A percentile compares a stretch with the other conserved stretches of the same genome.
Conservation (phyloP, 1,284 basidiomycete genomes). For the Puccinia hordei region DNA sequence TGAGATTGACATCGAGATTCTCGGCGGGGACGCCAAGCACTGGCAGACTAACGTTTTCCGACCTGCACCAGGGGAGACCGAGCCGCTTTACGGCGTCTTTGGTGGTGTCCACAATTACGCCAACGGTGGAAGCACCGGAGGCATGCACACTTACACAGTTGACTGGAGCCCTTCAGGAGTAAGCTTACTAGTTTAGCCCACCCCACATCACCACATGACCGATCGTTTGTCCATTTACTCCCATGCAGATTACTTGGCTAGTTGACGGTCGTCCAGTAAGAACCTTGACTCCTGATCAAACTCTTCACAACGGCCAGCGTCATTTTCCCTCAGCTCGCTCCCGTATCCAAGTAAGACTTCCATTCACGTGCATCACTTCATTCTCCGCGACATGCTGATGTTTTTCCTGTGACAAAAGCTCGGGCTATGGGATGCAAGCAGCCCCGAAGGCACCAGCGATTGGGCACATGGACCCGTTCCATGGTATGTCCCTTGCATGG, state of each 20-base stretch:
- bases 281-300: conserved; percentile 40
- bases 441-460: conserved; percentile 41
- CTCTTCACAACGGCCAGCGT: conserved; percentile 28
- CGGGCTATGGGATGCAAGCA: conserved; percentile 50
- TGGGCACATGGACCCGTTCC: conserved; percentile 50
- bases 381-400: neutral
- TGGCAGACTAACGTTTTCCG: conserved; percentile 51
- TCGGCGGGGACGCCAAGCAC: conserved; percentile 39
- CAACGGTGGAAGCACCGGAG: neutral
- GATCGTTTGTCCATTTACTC: too few species aligned
- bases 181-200: too few species aligned
- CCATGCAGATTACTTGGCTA: conserved; percentile 33
- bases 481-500: conserved; percentile 34
- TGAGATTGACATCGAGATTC: conserved; percentile 49
- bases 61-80: conserved; percentile 44
- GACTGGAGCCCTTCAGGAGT: conserved; percentile 46
- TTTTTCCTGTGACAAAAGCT: neutral
- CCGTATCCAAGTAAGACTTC: conserved; percentile 29
- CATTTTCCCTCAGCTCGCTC: conserved; percentile 47
- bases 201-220: too few species aligned
- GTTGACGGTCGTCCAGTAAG: conserved; percentile 35
- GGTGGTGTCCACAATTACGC: conserved; percentile 45
- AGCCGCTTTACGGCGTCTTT: conserved; percentile 48
- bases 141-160: conserved; percentile 33
- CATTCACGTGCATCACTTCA: neutral